Percentiles rank a stretch among this genome's conserved stretches.
Conservation (phyloP, 2,329 filamentous ascomycete genomes). For the Aspergillus costaricaensis region DNA sequence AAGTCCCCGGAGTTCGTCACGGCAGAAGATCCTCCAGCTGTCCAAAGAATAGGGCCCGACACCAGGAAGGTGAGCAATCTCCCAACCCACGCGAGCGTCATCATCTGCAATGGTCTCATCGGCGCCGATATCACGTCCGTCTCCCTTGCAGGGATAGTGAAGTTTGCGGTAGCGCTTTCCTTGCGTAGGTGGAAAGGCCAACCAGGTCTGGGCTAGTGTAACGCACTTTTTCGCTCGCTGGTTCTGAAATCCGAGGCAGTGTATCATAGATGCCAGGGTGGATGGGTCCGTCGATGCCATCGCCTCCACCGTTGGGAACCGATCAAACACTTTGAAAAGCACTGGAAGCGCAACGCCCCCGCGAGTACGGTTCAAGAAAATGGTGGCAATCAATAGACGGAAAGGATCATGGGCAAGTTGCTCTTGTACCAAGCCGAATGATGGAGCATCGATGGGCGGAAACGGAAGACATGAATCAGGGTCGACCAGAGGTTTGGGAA, state of each 20-base stretch:
- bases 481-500: slow-evolving; percentile 35
- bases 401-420: slow-evolving; percentile 74
- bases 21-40: slow-evolving; percentile 91
- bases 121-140: slow-evolving; percentile 52
- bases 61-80: slow-evolving; percentile 81
- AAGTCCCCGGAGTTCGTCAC: slow-evolving; percentile 70
- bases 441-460: slow-evolving; percentile 62
- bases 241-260: slow-evolving; percentile 69
- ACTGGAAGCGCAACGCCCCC: slow-evolving; percentile 74
- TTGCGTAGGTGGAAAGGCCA: slow-evolving; percentile 61
- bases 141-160: slow-evolving; percentile 55
- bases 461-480: slow-evolving; percentile 57
- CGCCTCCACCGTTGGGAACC: slow-evolving; percentile 66
- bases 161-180: slow-evolving; percentile 60
- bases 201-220: slow-evolving; percentile 69
- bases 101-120: slow-evolving; percentile 53
- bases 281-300: slow-evolving; percentile 61
- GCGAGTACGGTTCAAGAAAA: slow-evolving; percentile 79
- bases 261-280: slow-evolving; percentile 65
- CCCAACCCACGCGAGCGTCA: slow-evolving; percentile 64
- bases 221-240: slow-evolving; percentile 69
- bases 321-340: slow-evolving; percentile 67
- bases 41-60: slow-evolving; percentile 78
- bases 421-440: slow-evolving; percentile 84
- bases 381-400: slow-evolving; percentile 76